Base-by-base conservation (phyloP, 1,284 basidiomycete species). In the Ganoderma boninense region DNA sequence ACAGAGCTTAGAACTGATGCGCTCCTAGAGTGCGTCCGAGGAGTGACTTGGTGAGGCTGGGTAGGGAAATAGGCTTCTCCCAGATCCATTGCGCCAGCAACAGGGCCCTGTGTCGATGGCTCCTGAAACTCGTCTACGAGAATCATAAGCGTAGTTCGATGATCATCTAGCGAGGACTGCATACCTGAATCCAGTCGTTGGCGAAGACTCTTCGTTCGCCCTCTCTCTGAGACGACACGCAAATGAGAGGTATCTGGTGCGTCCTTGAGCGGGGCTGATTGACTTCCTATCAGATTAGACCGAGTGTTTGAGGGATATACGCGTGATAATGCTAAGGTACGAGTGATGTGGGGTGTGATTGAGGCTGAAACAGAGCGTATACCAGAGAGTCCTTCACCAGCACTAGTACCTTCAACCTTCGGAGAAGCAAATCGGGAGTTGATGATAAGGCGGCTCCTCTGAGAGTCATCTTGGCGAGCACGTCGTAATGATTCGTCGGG, bases 1-100 rank as follows among this genome's bases (percentile, higher is more conserved):
- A 66, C 44, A 5, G 78, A 77, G 54, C 77, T 78, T 6, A 74
- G 60, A 1, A 78, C 76, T n/a, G 79, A 80, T 5, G 69, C 76
- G 46, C 79, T 80, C 49, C 78, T 71, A 4, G 78, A 78, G 14
- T 66, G 73, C 1, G 64, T 57, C 23, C 43, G 62, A 26, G 64
- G 62, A 5, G 63, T 18, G 1, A 64, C 13, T 6, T 69, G 68
- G 2, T 70, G 69, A 32, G 16, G 43, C 35, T 35, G 42, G 11
- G 67, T 13, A 10, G 35, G n/a, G 11, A 43, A 42, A 18, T 42
- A 26, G 29, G 13, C 32, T 35, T 32, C 40, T 44, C n/a, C 43
- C 46, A 43, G 20, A 26, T 52, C 52, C 3, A 26, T 35, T 3
- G 67, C 23, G 16, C 57, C 20, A 13, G 35, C 16, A 3, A 43